Base-by-base conservation (phyloP, 345 rosid species). In the Ailanthus altissimus region DNA sequence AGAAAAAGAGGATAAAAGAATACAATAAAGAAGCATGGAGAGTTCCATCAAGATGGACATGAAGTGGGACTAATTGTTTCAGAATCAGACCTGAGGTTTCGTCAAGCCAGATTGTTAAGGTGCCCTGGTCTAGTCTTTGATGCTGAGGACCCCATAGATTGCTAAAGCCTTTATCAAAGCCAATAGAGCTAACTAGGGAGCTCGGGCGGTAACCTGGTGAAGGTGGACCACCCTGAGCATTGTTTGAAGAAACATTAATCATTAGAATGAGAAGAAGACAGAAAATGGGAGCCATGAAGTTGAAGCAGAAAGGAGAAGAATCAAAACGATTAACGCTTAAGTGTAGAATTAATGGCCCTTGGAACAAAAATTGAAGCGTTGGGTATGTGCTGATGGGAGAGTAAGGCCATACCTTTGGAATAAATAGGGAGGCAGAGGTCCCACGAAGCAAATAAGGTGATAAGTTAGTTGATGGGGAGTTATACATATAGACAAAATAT, bases 81-180 rank as follows among this genome's bases (percentile, higher is more conserved):
- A 32, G 23, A 21, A 32, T 42, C 20, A 32, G 26, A 93, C 99
- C 99, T 78, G 94, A 81, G 75, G 50, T 78, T 25, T 62, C 60
- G 67, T 95, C 98, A 21, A 95, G 98, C 97, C 94, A 95, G 36
- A 95, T 76, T 50, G 93, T 89, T 50, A 93, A 16, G 0, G 82
- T 23, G 60, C 85, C 88, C 50, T 88, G 98, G 67, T 92, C 92
- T 8, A 70, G 38, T 53, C 88, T 85, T 72, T 95, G 99, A 76
- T 95, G 99, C 75, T 85, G 96, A 73, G 94, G 89, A 46, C 98
- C 96, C 99, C 99, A 95, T 12, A 84, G 84, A 73, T 84, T 92
- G n/a, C 83, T 85, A 53, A 79, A 92, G 9, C 81, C 90, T 77
- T 86, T 89, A 58, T 82, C 72, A 70, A 95, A 95, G 15, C 79